Evolutionary conservation across 148 eudicot genomes (phyloP), one percentile per base, ranked within the genome.

Genomic region (Fagopyrum esculentum): DNA sequence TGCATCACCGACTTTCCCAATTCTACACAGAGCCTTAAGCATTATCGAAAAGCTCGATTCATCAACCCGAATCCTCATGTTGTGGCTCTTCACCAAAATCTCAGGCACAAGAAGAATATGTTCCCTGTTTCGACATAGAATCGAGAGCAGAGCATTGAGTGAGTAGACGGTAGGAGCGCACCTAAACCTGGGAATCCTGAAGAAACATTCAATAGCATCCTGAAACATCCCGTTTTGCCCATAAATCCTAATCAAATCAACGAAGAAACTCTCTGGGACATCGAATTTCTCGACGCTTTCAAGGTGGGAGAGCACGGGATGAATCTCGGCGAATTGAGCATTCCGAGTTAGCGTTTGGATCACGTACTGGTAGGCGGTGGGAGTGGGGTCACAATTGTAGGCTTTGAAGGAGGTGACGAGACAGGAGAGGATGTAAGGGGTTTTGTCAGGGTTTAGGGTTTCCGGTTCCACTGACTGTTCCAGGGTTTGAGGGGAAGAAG

Each of bases 191-290:
- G 91, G 89, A 13, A 86, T 83, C 61, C 82, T 84, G 59, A 80
- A 86, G 73, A 89, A 89, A 71, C 87, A 74, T 57, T 87, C 86
- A 77, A 89, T 73, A n/a, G 88, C 88, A 13, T 84, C 86, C 43
- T 59, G 35, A 43, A 84, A 35, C 85, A 75, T 71, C 66, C 74
- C 71, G 9, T 50, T 73, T 46, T 73, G 45, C 0, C 93, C 89
- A 74, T 81, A 87, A 77, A 78, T 79, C 84, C 80, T 80, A 74
- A 89, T 87, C 88, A 89, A 83, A 78, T 89, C 84, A 30, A 82
- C 77, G 54, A 89, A 84, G 61, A 87, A 46, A 15, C 75, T 54
- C 78, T 87, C 93, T 16, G 91, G 89, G 69, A 83, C 83, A 26
- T 89, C 89, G 59, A 87, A 87, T 43, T 56, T 84, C 71, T 84